Evolutionary conservation across 371 early-diverging fungal species (phyloP).

Genomic region (Catenaria anguillulae): DNA sequence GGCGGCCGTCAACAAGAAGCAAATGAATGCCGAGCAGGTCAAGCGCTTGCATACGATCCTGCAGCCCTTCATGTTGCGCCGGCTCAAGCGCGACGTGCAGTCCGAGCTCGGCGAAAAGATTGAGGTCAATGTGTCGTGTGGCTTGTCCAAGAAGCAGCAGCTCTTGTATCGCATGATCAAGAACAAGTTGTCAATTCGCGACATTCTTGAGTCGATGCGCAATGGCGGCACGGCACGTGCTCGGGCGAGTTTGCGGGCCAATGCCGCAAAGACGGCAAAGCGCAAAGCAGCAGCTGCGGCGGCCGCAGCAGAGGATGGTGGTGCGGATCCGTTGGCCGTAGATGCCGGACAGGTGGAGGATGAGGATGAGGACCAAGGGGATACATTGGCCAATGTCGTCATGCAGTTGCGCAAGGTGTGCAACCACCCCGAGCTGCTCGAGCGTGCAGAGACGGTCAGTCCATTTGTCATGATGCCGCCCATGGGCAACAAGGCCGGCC

Average conservation of each 20-base stretch:
- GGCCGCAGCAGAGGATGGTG: neutral
- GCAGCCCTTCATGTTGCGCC: slow-evolving; percentile 97
- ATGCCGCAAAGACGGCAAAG: neutral
- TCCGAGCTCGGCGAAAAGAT: slow-evolving; percentile 88
- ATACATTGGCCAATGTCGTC: slow-evolving; percentile 81
- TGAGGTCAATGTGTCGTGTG: slow-evolving; percentile 70
- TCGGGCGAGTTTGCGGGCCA: slow-evolving; percentile 24
- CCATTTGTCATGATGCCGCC: neutral
- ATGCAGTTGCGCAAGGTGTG: slow-evolving; percentile 98
- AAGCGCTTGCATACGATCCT: slow-evolving; percentile 87
- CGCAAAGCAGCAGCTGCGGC: neutral
- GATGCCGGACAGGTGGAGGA: neutral
- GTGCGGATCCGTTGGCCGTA: neutral
- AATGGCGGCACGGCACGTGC: slow-evolving; percentile 29
- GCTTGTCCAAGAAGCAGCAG: slow-evolving; percentile 69
- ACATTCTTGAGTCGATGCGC: slow-evolving; percentile 48
- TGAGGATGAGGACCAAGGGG: slow-evolving; percentile 18
- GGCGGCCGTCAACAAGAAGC: slow-evolving; percentile 70
- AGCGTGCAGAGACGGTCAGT: slow-evolving; percentile 67
- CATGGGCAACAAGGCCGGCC: neutral
- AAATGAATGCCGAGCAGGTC: slow-evolving; percentile 77
- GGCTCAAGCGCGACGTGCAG: slow-evolving; percentile 93
- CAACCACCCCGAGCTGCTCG: slow-evolving; percentile 97
- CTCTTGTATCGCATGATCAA: slow-evolving; percentile 58
- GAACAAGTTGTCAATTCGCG: slow-evolving; percentile 68